Base-by-base conservation (phyloP, 164 flowering plant genomes). In the Santalum album region DNA sequence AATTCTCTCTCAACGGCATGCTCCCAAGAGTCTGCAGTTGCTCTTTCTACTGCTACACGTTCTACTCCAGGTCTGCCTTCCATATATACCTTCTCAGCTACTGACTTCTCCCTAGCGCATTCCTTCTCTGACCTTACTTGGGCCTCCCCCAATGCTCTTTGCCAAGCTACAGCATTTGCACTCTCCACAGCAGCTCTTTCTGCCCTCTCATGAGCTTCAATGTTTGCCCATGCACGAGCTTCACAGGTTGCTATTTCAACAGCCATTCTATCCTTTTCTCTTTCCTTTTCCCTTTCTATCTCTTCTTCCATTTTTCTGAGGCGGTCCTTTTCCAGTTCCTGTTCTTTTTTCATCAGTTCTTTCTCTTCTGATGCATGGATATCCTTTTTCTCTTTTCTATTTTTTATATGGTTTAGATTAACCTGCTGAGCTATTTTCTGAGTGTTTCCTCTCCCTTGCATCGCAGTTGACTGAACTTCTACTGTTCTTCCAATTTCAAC, bases 211-310 rank as follows among this genome's bases (percentile, higher is more conserved):
- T 67, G 67, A 26, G 60, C 51, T 57, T 70, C 78, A 26, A 56
- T 55, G 55, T 53, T 61, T 51, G 58, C 72, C 24, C 65, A 57
- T 25, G 72, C 78, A 40, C 71, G 80, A 45, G 64, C 75, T 58
- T 71, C 78, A 58, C 50, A 67, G 0, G 63, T 56, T 38, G 72
- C 70, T 43, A 59, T 62, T 50, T 74, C 83, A 62, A 80, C 76
- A 56, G 73, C 80, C 78, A 72, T 80, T 49, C 86, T 73, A 60
- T 83, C 90, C 74, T 83, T 81, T 38, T 75, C 82, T 55, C 84
- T 77, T 59, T 80, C 86, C 58, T 82, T 75, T 54, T 80, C 82
- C 57, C 83, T 71, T 52, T 82, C 85, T 60, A 68, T 72, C 63
- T 82, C 85, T 68, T 75, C 85, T 61, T 82, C 78, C 11, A 82